Conservation (phyloP, 306 rosid species). For the Trifolium fragiferum region DNA sequence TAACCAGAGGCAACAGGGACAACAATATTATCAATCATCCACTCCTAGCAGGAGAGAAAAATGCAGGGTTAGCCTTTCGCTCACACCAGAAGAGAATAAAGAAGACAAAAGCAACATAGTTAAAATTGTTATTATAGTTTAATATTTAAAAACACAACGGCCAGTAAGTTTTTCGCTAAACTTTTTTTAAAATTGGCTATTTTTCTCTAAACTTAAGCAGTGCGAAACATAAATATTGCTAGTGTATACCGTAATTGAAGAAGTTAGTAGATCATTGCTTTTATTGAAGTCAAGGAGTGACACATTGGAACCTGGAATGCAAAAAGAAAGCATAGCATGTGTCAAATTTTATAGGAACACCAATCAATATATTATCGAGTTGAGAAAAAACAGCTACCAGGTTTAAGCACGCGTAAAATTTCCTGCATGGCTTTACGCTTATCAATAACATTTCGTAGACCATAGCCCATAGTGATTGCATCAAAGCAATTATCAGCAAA, state of each 20-base stretch:
- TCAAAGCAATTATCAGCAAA: constrained; percentile 73
- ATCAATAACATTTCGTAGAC: constrained; percentile 84
- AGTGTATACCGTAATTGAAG: constrained; percentile 63
- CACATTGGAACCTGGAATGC: constrained; percentile 66
- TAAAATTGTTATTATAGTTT: not conserved
- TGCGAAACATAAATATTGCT: not conserved
- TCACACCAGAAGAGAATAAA: not conserved
- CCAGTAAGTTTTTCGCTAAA: not conserved
- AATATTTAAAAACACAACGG: not conserved
- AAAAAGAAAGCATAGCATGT: constrained; percentile 32
- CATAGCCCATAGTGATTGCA: constrained; percentile 91
- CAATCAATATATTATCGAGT: not conserved
- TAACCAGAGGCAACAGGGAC: constrained; percentile 82
- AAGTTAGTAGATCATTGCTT: constrained; percentile 56
- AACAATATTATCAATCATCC: constrained; percentile 84
- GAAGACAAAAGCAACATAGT: not conserved
- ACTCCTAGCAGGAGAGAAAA: constrained; percentile 62
- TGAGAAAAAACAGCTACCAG: constrained; percentile 53
- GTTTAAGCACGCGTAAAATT: constrained; percentile 71
- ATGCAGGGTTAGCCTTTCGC: constrained; percentile 13
- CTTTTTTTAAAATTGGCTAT: not conserved
- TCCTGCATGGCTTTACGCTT: constrained; percentile 75
- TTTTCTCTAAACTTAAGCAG: constrained; percentile 2
- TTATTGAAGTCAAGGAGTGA: constrained; percentile 89
- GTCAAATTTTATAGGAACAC: constrained; percentile 24